Percentiles rank a stretch among this genome's conserved stretches.
Evolutionary conservation across 1,284 basidiomycete genomes (phyloP).

Genomic region (Trametes hirsuta): DNA sequence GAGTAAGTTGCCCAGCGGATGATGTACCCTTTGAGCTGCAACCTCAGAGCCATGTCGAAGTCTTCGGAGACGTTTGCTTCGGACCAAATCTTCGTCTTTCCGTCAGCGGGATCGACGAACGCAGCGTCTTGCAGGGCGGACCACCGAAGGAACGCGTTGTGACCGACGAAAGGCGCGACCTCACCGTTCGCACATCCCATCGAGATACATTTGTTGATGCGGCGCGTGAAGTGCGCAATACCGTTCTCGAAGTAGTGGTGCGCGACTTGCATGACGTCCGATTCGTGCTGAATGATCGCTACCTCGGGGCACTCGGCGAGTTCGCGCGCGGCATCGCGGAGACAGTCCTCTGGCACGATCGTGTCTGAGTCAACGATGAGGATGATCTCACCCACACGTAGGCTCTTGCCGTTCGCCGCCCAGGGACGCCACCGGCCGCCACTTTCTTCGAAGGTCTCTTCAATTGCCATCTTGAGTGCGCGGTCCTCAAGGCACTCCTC

Average conservation of each 20-base stretch:
- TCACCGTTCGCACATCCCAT: conserved; percentile 80
- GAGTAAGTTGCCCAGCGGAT: conserved; percentile 87
- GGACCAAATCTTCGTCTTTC: conserved; percentile 78
- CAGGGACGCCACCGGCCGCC: conserved; percentile 61
- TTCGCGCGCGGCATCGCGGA: conserved; percentile 84
- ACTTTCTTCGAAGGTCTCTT: conserved; percentile 65
- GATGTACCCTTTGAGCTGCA: conserved; percentile 68
- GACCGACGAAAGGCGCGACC: conserved; percentile 85
- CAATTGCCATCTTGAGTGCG: conserved; percentile 65
- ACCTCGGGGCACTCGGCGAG: conserved; percentile 78
- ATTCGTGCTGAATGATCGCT: conserved; percentile 84
- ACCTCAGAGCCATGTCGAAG: conserved; percentile 72
- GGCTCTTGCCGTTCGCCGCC: conserved; percentile 63
- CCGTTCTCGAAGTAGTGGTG: conserved; percentile 88
- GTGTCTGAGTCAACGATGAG: conserved; percentile 83
- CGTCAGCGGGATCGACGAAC: conserved; percentile 68
- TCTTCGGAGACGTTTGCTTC: conserved; percentile 86
- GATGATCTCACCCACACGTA: conserved; percentile 71
- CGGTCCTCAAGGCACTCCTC: conserved; percentile 58
- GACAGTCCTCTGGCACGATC: conserved; percentile 85
- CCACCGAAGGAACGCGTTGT: conserved; percentile 89
- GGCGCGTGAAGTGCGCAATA: conserved; percentile 80
- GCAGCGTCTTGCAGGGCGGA: conserved; percentile 80
- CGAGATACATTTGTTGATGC: conserved; percentile 79
- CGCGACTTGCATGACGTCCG: conserved; percentile 85